A percentile compares a stretch with the other conserved stretches of the same genome.
Evolutionary conservation across 257 asterid species (phyloP).

Genomic region (Eucommia ulmoides): DNA sequence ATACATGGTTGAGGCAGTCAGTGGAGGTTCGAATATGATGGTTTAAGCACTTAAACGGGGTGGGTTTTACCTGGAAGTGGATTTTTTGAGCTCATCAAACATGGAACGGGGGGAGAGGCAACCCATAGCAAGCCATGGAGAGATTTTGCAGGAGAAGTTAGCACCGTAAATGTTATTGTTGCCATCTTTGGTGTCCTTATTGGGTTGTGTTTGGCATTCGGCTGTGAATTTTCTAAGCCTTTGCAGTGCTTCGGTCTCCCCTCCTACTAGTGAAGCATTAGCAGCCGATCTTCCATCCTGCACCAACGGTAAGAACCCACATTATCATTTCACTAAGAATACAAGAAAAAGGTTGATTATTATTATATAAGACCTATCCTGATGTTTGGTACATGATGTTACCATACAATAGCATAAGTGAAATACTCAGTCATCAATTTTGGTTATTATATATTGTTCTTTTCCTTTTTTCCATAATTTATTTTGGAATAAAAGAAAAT

Average conservation of each 20-base stretch:
- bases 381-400: no score
- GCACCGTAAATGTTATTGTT: slow-evolving; percentile 76
- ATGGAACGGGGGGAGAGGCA: slow-evolving; percentile 97
- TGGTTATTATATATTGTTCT: no score
- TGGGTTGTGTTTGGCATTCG: slow-evolving; percentile 63
- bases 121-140: slow-evolving; percentile 99
- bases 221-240: slow-evolving; percentile 65
- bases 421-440: no score
- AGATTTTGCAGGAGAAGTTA: slow-evolving; percentile 86
- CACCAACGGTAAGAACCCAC: background rate
- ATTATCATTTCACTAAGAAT: no score
- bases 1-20: no score
- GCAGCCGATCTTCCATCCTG: slow-evolving; percentile 61
- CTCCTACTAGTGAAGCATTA: slow-evolving; percentile 74
- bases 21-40: no score
- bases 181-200: slow-evolving; percentile 41
- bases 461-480: no score
- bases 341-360: no score
- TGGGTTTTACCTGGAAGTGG: slow-evolving; percentile 50
- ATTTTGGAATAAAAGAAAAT: no score
- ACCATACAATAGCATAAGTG: no score
- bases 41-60: background rate
- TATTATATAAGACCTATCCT: no score
- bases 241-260: slow-evolving; percentile 89
- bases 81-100: slow-evolving; percentile 86